Evolutionary conservation across 202 grass and related monocot species (phyloP).

Genomic region (Cymbopogon flexuosus): DNA sequence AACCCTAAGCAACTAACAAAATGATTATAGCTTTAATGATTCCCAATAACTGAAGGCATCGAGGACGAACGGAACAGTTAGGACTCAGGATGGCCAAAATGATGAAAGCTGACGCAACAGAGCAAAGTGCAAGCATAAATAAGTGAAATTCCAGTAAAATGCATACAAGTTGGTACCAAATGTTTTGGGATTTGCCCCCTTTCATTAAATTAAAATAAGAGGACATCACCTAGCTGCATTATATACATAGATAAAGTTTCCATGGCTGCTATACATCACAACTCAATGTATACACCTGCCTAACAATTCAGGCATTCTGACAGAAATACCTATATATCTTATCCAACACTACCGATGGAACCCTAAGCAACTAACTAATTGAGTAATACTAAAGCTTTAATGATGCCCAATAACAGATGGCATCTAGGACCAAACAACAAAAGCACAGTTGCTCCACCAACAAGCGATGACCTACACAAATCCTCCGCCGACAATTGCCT

Average conservation of each 20-base stretch:
- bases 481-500: background rate
- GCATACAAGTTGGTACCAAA: background rate
- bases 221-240: background rate
- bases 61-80: background rate
- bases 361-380: background rate
- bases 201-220: background rate
- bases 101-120: background rate
- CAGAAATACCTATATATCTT: background rate
- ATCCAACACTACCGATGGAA: background rate
- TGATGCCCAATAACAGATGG: background rate
- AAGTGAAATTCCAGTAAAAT: background rate
- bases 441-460: background rate
- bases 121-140: background rate
- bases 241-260: background rate
- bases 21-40: background rate
- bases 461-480: background rate
- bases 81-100: background rate
- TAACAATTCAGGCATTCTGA: background rate
- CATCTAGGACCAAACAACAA: background rate
- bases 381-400: background rate
- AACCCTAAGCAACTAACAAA: slow-evolving; percentile 3
- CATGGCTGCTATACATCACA: background rate
- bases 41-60: background rate
- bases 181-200: background rate
- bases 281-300: background rate